These are phyloP conservation scores for Xylaria polymorpha DNA, from an alignment of 2,329 filamentous ascomycete species.

Conservation along the genomic window DNA sequence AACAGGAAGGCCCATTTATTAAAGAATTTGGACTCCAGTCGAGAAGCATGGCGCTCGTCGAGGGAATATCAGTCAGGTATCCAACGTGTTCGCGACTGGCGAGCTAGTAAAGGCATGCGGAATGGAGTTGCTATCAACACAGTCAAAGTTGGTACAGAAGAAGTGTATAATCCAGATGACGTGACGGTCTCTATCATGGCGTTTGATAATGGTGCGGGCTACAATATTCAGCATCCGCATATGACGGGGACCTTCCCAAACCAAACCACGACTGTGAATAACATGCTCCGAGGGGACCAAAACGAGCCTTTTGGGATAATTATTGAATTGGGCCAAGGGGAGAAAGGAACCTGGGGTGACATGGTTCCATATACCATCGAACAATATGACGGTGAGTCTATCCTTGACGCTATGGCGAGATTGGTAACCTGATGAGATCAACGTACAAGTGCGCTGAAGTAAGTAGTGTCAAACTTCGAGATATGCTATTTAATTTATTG, in stretches of 20 bases:
- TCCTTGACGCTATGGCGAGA: not conserved
- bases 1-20: not conserved
- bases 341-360: not conserved
- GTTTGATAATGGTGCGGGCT: constrained; percentile 12
- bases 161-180: constrained; percentile 18
- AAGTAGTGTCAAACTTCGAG: not conserved
- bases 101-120: not conserved
- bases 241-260: constrained; percentile 26
- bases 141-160: not conserved
- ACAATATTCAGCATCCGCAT: constrained; percentile 2
- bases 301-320: not conserved
- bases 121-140: constrained; percentile 10
- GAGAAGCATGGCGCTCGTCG: constrained; percentile 15
- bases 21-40: not conserved
- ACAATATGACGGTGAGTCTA: constrained; percentile 28
- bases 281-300: not conserved
- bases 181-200: constrained; percentile 21
- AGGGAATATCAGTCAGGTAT: constrained; percentile 17
- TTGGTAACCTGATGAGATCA: not conserved
- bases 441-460: constrained; percentile 26
- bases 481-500: not conserved
- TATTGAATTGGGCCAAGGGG: constrained; percentile 4
- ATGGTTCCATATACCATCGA: constrained; percentile 31
- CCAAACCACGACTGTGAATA: constrained; percentile 17
- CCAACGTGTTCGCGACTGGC: constrained; percentile 17